Percentiles rank a stretch among this genome's conserved stretches.
Evolutionary conservation across 345 rosid genomes (phyloP).

Genomic region (Nasturtium officinale): DNA sequence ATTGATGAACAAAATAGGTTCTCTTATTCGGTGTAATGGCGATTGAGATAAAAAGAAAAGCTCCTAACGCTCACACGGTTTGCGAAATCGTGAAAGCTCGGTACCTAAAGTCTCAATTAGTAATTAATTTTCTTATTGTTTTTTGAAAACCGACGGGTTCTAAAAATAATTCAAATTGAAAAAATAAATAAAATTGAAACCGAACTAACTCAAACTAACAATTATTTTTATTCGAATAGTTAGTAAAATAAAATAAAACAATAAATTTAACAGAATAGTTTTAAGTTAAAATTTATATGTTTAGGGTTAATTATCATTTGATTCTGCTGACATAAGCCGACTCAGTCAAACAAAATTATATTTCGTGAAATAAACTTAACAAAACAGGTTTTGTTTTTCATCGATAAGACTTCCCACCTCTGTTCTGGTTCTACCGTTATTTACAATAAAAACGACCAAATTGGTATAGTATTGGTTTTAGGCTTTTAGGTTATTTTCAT

Average conservation of each 20-base stretch:
- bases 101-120: constrained; percentile 41
- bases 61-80: constrained; percentile 90
- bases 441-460: too few relatives aligned
- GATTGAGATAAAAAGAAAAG: constrained; percentile 92
- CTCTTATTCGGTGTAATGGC: constrained; percentile 93
- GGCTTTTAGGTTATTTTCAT: too few relatives aligned
- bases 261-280: neutral
- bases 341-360: neutral
- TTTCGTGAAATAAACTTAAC: neutral
- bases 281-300: neutral
- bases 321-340: neutral
- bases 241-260: too few relatives aligned
- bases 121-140: neutral
- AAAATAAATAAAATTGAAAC: neutral
- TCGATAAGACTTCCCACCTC: neutral
- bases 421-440: too few relatives aligned
- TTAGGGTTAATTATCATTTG: too few relatives aligned
- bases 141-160: neutral
- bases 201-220: neutral
- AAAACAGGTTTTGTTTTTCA: neutral
- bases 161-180: neutral
- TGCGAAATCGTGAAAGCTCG: constrained; percentile 95
- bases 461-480: neutral
- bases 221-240: neutral
- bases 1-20: constrained; percentile 50